Evolutionary conservation across 140 eudicot genomes (phyloP), one percentile per base, ranked within the genome.

Genomic region (Cichorium intybus): DNA sequence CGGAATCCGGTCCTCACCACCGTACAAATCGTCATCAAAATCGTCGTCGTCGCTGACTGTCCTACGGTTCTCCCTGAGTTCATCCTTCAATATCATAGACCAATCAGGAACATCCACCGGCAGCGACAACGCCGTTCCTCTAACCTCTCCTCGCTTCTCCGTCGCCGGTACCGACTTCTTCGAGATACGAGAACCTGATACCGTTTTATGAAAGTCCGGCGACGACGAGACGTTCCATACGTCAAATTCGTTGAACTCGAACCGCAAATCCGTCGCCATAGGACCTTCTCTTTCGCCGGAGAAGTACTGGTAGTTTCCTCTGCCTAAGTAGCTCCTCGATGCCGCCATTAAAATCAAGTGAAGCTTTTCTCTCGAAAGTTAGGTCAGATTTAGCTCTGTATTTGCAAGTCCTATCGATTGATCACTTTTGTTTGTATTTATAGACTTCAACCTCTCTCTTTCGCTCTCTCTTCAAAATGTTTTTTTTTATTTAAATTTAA

Each of bases 81-180:
- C 82, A 14, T 50, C 23, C 27, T 71, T 73, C 62, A 78, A 66
- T 35, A 79, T 74, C 77, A 73, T 74, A 10, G 79, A 51, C 83
- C 83, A 78, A 47, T 78, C 74, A 61, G 84, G 73, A 20, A 79
- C 77, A 15, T 79, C 78, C 8, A 79, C 75, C 66, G 84, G 81
- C 48, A 79, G 6, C 39, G 84, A 79, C 62, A 64, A 57, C 63
- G 76, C 79, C 56, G 60, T 34, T 47, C 62, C 56, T 31, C 68
- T 45, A 60, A 23, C 48, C 20, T 21, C 47, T 0, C 22, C 28
- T 21, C 52, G 51, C 24, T 48, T 61, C 70, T 31, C 50, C 68
- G 26, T 52, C 69, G 35, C 22, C 45, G 69, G 49, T 10, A 21
- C 20, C 78, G 64, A 23, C 11, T 48, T 50, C 55, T 59, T 49